Evolutionary conservation across 163 green algal species (phyloP), one percentile per base, ranked within the genome.

Genomic region (Scenedesmus sp.): DNA sequence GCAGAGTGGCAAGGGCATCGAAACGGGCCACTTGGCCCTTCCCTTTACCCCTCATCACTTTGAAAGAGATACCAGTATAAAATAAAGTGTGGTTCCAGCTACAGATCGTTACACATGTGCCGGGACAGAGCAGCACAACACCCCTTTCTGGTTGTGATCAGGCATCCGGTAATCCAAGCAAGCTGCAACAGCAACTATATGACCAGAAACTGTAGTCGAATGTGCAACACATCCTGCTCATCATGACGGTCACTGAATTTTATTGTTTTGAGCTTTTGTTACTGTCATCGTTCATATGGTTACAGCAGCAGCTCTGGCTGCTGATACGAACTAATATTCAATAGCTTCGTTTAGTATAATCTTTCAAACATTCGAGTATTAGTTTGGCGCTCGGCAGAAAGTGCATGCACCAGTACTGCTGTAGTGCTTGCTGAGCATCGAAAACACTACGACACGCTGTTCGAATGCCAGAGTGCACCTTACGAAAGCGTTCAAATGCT

Each of bases 1-100:
- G 70, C 5, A 79, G 70, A 79, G 70, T 79, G 70, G 70, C 70
- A 7, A 79, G 70, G 70, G 70, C 70, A 79, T 79, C 70, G 70
- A 79, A 79, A 79, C 70, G 70, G 23, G 70, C 23, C 46, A 79
- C 70, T 18, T 79, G 70, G 70, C 70, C 70, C 70, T 79, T 79
- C 5, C 70, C 23, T 23, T 79, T 79, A 2, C 23, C 70, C 23
- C 23, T 79, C 70, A 79, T 79, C 4, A 4, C 20, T 16, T 79
- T 52, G 0, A 52, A 52, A 2, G 2, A 54, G 4, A 6, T 46
- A 12, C 34, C 34, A 46, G 0, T 52, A 79, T 2, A 15, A 10
- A 23, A 79, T 1, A 13, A 6, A 52, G 13, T 79, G 23, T 15
- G 2, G 0, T 79, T 23, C 1, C 4, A 15, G 70, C 20, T 4